phyloP scores from a whole-genome alignment of 169 alveolate species.

The Miamiensis avidus region DNA sequence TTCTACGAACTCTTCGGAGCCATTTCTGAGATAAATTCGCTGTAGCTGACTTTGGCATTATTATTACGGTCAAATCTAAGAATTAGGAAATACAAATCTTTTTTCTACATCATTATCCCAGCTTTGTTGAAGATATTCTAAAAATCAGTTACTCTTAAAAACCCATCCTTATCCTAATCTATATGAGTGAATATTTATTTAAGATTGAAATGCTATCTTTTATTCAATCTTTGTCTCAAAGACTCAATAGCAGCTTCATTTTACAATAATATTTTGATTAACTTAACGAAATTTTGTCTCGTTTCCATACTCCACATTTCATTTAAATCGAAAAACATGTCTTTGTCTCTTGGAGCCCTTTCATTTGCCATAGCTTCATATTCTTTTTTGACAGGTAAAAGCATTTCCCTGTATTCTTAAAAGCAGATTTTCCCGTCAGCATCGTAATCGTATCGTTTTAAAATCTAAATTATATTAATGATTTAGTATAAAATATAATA shows the following conservation, averaged over 20 bases:
- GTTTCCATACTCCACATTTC: not conserved
- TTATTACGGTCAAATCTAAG: not conserved
- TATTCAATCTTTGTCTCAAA: conserved; percentile 13
- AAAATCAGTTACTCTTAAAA: not conserved
- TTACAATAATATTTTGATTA: not conserved
- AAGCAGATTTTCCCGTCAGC: not conserved
- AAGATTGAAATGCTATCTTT: conserved; percentile 8
- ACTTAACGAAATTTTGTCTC: not conserved
- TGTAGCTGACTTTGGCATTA: not conserved
- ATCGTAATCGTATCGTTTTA: not conserved
- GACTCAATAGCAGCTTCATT: conserved; percentile 20
- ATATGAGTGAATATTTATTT: conserved; percentile 1
- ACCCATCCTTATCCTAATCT: not conserved
- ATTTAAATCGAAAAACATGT: not conserved
- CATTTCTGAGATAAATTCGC: not conserved
- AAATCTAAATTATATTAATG: not conserved
- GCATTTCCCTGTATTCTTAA: not conserved
- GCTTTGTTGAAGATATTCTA: too few species aligned
- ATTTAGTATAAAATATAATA: not conserved
- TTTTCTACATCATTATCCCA: not conserved
- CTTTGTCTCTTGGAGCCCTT: not conserved
- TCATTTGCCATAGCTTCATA: not conserved
- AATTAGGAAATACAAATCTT: not conserved
- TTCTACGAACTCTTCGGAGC: not conserved
- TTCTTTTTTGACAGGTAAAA: not conserved